Conservation (phyloP, 345 rosid genomes). For the Erodium maritimum region DNA sequence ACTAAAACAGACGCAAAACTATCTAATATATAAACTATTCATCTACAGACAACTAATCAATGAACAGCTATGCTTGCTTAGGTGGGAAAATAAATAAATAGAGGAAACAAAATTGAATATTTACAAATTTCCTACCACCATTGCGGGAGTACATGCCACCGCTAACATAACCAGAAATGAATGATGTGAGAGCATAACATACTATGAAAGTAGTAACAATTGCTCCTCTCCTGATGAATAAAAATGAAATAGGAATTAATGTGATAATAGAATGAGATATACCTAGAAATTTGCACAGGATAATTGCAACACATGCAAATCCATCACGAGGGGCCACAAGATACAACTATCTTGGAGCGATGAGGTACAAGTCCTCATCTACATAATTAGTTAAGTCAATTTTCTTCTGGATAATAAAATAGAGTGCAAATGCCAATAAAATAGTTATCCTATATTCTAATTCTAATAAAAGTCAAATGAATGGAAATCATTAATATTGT, state of each 20-base stretch:
- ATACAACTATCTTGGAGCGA: no score
- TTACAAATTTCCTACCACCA: constrained; percentile 53
- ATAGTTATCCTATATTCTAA: no score
- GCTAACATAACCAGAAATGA: constrained; percentile 92
- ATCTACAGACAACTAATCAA: background rate
- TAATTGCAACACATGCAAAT: no score
- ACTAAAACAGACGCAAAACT: background rate
- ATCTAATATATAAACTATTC: background rate
- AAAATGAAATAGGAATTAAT: constrained; percentile 1
- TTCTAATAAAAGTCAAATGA: no score
- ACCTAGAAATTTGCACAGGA: no score
- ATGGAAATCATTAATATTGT: constrained; percentile 15
- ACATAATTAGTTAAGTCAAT: no score
- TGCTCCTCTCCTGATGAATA: constrained; percentile 89
- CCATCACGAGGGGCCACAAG: no score
- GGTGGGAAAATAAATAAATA: background rate
- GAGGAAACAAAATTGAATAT: background rate
- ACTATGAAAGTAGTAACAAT: constrained; percentile 94
- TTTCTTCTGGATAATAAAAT: no score
- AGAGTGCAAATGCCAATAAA: no score
- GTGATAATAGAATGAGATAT: no score
- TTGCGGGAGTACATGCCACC: constrained; percentile 98
- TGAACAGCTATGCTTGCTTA: background rate
- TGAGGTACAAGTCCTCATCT: no score
- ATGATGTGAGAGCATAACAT: constrained; percentile 94